Base-by-base conservation (phyloP, 2,329 filamentous ascomycete species). In the Ophiostoma populinum region DNA sequence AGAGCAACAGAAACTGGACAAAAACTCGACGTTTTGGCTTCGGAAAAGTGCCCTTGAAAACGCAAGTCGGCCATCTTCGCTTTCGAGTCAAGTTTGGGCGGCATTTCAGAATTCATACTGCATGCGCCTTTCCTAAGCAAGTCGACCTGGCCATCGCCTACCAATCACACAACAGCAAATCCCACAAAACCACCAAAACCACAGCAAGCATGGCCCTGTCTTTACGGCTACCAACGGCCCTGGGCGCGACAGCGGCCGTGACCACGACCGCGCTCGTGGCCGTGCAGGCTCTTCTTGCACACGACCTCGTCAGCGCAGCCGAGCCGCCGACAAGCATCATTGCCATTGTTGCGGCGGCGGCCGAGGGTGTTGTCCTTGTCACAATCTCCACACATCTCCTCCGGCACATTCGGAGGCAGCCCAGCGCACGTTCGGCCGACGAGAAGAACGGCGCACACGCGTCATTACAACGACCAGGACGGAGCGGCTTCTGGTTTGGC, bases 251-350 rank as follows among this genome's bases (percentile, higher is more conserved):
- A 25, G 54, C 59, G 17, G 43, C 53, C 11, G 45, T 59, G 13
- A 51, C 58, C 8, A 62, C 61, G 4, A 44, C 52, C 5, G 53
- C 56, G 11, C 47, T 55, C 10, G 34, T 62, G 17, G 53, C 52
- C 25, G 45, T 65, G 17, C 53, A 62, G 21, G 48, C 55, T 21
- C 48, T 62, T 28, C 48, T 62, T 22, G 57, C 58, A 13, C 46
- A 48, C 9, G 53, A 50, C 35, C 40, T 52, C 27, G 49, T 46
- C 29, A 38, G 43, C 29, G 46, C 48, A 24, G 2, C 30, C 1
- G 42, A 48, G 18, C 49, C 49, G 3, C 39, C 53, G 6, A 52
- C 57, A 5, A 48, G 47, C 37, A 47, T 45, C 22, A 49, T 56
- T 1, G 57, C 59, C 7, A 50, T 57, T 13, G 45, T 59, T 17